Conservation (phyloP, 2,329 filamentous ascomycete genomes). For the Fusarium algeriense region DNA sequence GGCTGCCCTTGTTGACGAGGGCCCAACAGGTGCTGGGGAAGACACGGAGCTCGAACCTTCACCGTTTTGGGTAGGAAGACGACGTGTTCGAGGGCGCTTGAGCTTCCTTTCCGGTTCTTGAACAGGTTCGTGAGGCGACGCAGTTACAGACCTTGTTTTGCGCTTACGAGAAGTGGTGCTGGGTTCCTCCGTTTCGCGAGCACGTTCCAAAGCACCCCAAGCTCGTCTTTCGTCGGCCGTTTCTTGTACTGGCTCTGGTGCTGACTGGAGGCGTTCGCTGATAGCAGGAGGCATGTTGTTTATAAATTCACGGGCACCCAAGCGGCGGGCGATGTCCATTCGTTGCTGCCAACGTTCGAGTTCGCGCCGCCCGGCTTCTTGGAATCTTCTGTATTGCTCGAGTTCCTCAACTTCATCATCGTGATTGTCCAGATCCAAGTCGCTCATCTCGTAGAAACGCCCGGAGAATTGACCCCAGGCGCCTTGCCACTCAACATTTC, state of each 20-base stretch:
- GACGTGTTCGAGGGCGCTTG: slow-evolving; percentile 86
- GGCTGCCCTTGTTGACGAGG: slow-evolving; percentile 43
- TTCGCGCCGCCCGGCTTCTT: slow-evolving; percentile 68
- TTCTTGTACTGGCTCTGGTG: slow-evolving; percentile 70
- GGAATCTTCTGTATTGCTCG: slow-evolving; percentile 65
- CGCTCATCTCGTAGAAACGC: slow-evolving; percentile 69
- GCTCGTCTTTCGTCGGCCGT: slow-evolving; percentile 84
- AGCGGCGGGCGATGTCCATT: slow-evolving; percentile 82
- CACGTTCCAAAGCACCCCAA: slow-evolving; percentile 92
- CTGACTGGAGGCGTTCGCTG: slow-evolving; percentile 71
- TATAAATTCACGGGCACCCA: slow-evolving; percentile 81
- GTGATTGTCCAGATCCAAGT: slow-evolving; percentile 57
- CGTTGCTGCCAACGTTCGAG: slow-evolving; percentile 85
- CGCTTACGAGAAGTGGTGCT: slow-evolving; percentile 74
- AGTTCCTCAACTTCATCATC: slow-evolving; percentile 78
- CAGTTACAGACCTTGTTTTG: slow-evolving; percentile 76
- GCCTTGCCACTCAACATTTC: slow-evolving; percentile 88
- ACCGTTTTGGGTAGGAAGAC: slow-evolving; percentile 64
- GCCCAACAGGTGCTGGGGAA: slow-evolving; percentile 49
- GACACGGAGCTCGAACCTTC: slow-evolving; percentile 61
- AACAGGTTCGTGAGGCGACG: slow-evolving; percentile 75
- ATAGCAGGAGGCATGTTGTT: slow-evolving; percentile 69
- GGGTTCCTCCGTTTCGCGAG: slow-evolving; percentile 74
- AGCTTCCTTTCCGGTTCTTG: slow-evolving; percentile 84
- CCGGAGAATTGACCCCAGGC: slow-evolving; percentile 79